Evolutionary conservation across 164 flowering plant genomes (phyloP).

Genomic region (Nelumbo lutea): DNA sequence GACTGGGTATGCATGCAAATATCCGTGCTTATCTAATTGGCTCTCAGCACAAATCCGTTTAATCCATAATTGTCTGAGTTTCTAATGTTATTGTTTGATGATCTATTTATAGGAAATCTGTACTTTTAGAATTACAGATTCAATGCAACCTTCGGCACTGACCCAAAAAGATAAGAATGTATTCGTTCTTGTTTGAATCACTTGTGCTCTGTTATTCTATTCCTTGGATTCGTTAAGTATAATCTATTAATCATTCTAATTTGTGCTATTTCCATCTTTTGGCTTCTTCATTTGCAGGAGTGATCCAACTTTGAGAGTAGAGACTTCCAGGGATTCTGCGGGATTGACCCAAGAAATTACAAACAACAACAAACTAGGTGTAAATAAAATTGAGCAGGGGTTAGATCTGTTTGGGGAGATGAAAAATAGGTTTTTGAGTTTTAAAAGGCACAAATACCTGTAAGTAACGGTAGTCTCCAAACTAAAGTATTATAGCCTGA

Average conservation of each 20-base stretch:
- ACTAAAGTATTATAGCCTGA: conserved; percentile 2
- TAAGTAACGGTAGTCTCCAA: conserved; percentile 33
- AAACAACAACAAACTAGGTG: conserved; percentile 21
- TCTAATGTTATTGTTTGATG: conserved; percentile 28
- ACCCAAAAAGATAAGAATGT: conserved; percentile 34
- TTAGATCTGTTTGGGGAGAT: conserved; percentile 46
- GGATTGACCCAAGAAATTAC: conserved; percentile 35
- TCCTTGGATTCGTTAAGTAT: background rate
- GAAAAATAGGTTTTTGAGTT: conserved; percentile 63
- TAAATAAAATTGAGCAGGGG: conserved; percentile 21
- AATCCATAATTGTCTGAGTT: conserved; percentile 2
- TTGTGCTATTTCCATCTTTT: conserved; percentile 6
- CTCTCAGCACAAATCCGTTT: background rate
- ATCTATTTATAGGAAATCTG: conserved; percentile 30
- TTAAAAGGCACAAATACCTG: conserved; percentile 69
- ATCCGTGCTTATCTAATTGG: background rate
- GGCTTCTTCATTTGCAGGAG: conserved; percentile 29
- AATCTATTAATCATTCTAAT: background rate
- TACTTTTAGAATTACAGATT: conserved; percentile 26
- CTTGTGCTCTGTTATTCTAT: background rate
- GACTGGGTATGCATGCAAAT: background rate
- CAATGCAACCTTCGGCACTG: conserved; percentile 29
- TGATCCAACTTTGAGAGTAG: conserved; percentile 24
- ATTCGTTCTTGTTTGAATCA: conserved; percentile 10
- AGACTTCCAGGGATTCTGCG: conserved; percentile 38